Base-by-base conservation (phyloP, 169 alveolate genomes). In the Eimeria acervulina region DNA sequence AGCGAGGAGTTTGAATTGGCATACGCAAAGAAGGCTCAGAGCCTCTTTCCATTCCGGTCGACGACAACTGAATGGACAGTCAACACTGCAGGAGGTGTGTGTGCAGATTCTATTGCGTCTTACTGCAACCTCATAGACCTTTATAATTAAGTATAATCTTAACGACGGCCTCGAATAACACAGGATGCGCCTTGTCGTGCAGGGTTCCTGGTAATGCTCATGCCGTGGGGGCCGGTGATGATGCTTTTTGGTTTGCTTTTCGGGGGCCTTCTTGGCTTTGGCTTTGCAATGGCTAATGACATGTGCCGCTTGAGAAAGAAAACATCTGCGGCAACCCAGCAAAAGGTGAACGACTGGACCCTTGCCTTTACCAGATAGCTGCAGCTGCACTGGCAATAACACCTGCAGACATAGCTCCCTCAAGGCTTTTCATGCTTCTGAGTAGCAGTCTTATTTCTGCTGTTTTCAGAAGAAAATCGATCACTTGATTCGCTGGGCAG, bases 181-280 rank as follows among this genome's bases (percentile, higher is more conserved):
- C 74, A 63, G 7, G 33, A 63, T 31, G 33, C 19, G 78, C 42
- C 12, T 44, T 12, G 7, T 47, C 47, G 38, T 80, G 84, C 90
- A 93, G 96, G 96, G 31, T 31, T 61, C 28, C 63, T 83, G 70
- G 93, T 93, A 47, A 42, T 87, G 51, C 72, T 83, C 40, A 93
- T 93, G 96, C 93, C 96, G 17, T 93, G 96, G 96, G 96, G 96
- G 31, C 96, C 96, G 72, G 36, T 93, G 28, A 93, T 93, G 96
- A 93, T 93, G 96, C 80, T 93, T 21, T n/a, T 93, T 31, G 78
- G 89, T 23, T 93, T 93, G 23, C 51, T 68, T 31, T n/a, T 80
- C 47, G 96, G 96, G 6, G 84, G 88, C 40, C 42, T 55, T 31
- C 88, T 93, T 21, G 96, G 96, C 76, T 81, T 93, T 52, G 96